Evolutionary conservation across 768 basidiomycete genomes (phyloP).

Genomic region (Candolleomyces efflorescens): DNA sequence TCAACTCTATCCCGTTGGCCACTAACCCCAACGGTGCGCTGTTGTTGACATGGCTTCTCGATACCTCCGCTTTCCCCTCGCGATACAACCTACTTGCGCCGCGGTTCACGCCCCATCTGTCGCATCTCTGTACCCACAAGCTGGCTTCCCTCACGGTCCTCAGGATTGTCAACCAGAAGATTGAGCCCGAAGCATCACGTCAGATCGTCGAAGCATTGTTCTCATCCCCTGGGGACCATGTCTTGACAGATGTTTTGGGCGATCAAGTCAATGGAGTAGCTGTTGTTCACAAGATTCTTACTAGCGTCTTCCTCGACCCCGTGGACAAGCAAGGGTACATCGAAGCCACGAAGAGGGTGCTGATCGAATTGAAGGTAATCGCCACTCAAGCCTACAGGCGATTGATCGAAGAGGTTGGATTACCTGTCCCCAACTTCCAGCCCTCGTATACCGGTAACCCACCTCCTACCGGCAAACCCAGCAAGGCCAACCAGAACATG

Average conservation of each 20-base stretch:
- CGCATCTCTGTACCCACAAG: constrained; percentile 97
- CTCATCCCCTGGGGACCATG: constrained; percentile 84
- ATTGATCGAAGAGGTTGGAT: constrained; percentile 90
- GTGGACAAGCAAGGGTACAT: constrained; percentile 63
- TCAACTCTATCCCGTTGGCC: constrained; percentile 96
- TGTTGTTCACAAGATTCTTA: constrained; percentile 88
- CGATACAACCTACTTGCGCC: constrained; percentile 92
- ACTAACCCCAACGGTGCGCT: constrained; percentile 98
- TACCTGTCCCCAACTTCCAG: constrained; percentile 86
- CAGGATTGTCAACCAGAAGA: constrained; percentile 94
- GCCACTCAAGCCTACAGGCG: constrained; percentile 93
- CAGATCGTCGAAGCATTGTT: constrained; percentile 90
- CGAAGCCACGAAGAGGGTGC: constrained; percentile 85
- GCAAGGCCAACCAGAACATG: constrained; percentile 53
- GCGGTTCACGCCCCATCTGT: constrained; percentile 93
- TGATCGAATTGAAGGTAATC: constrained; percentile 88
- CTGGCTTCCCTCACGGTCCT: constrained; percentile 92
- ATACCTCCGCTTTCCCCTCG: constrained; percentile 93
- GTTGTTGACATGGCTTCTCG: constrained; percentile 93
- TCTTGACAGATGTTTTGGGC: constrained; percentile 88
- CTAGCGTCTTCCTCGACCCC: constrained; percentile 79
- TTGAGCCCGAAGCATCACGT: constrained; percentile 82
- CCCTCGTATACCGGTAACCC: constrained; percentile 69
- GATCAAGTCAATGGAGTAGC: constrained; percentile 97
- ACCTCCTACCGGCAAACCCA: constrained; percentile 54